These are phyloP conservation scores for Pseudotsuga menziesii DNA, from an alignment of 75 land plant species.

Conservation along the genomic window DNA sequence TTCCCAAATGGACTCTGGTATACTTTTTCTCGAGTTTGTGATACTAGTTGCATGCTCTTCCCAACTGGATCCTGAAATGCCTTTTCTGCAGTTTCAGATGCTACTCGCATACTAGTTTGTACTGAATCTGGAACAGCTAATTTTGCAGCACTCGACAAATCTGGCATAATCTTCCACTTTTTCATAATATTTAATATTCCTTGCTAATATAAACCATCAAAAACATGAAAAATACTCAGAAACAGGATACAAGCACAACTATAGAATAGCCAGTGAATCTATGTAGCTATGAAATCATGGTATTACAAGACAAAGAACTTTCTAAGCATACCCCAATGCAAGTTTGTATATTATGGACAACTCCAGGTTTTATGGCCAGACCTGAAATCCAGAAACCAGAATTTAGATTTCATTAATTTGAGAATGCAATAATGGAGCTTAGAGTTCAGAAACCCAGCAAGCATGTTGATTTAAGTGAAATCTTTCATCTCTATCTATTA, in stretches of 20 bases:
- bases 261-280: not conserved
- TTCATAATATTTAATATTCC: constrained; percentile 5
- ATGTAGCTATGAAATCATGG: not conserved
- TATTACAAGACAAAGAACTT: not conserved
- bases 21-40: constrained; percentile 1
- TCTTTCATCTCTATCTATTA: not conserved
- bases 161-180: constrained; percentile 8
- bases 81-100: constrained; percentile 11
- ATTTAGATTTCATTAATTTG: not conserved
- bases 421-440: not conserved
- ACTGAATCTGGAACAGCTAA: constrained; percentile 5
- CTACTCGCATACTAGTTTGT: not conserved
- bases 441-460: not conserved
- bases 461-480: not conserved
- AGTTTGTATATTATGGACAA: constrained; percentile 1
- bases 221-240: not conserved
- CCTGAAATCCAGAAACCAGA: constrained; percentile 1
- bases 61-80: constrained; percentile 8
- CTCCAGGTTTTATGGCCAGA: constrained; percentile 12
- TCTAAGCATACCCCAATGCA: not conserved
- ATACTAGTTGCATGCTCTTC: not conserved
- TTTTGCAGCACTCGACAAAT: not conserved
- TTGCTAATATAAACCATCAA: constrained; percentile 5
- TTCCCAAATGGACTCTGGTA: constrained; percentile 5
- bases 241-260: not conserved